A percentile compares a stretch with the other conserved stretches of the same genome.
Conservation (phyloP, 768 basidiomycete genomes). For the Panellus pusillus region DNA sequence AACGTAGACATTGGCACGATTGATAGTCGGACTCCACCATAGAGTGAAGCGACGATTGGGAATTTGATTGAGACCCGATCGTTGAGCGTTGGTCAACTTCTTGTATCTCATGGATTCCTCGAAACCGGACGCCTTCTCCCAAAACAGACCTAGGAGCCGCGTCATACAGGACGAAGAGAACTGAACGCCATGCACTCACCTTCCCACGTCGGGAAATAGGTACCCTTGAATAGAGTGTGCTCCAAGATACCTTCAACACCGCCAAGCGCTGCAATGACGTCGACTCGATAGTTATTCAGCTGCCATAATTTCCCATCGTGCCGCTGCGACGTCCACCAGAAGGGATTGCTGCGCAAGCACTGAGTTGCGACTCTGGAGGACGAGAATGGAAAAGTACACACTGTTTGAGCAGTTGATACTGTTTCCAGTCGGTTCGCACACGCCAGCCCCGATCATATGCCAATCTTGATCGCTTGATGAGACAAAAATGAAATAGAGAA, state of each 20-base stretch:
- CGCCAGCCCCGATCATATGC: constrained; percentile 99
- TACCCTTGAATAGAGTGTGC: constrained; percentile 96
- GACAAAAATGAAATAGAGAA: background rate
- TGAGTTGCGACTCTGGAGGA: background rate
- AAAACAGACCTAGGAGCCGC: constrained; percentile 71
- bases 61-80: constrained; percentile 96
- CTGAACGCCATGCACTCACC: constrained; percentile 41
- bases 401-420: constrained; percentile 93
- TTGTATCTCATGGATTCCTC: constrained; percentile 96
- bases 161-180: constrained; percentile 8
- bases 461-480: constrained; percentile 44
- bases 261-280: constrained; percentile 96
- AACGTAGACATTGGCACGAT: constrained; percentile 98
- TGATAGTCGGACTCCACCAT: constrained; percentile 99
- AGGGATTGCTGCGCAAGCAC: constrained; percentile 70
- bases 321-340: constrained; percentile 99
- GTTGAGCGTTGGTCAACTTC: constrained; percentile 96
- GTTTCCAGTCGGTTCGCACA: constrained; percentile 97
- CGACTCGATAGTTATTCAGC: constrained; percentile 96
- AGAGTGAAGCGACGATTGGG: constrained; percentile 98
- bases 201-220: constrained; percentile 98
- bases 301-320: constrained; percentile 98
- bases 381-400: constrained; percentile 39
- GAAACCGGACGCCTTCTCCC: constrained; percentile 98
- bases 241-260: constrained; percentile 97